Evolutionary conservation across 1,139 yeast species (phyloP), one percentile per base, ranked within the genome.

Genomic region (Geotrichum restrictum): DNA sequence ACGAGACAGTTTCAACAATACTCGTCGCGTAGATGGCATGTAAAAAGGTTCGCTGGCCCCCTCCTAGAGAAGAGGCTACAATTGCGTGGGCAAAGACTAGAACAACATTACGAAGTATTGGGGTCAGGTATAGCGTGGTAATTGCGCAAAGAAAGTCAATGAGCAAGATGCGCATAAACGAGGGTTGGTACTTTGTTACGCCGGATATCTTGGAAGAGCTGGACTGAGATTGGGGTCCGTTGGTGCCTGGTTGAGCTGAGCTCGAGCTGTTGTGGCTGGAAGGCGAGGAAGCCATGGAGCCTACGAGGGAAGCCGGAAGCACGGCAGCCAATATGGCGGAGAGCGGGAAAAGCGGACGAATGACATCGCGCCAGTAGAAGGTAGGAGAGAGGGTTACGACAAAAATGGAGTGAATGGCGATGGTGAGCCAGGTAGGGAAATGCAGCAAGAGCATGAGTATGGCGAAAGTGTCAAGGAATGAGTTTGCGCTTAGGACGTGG

Each of bases 51-150:
- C 57, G 49, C 3, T 60, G 62, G 1, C 72, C 71, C 3, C 72
- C 72, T 10, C 70, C 69, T 36, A 69, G 54, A 5, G 65, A 56
- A 2, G 72, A 59, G 13, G 72, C 71, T 14, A 69, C 69, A 31
- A 66, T 62, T 3, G 71, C 69, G 42, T 67, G 66, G 6, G 72
- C 70, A 49, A 69, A 63, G n/a, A 63, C 59, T 41, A 62, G 40
- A 10, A 64, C 65, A 19, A 63, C 56, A 39, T 58, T 58, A 21
- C 60, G 56, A 16, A 62, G 53, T 24, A 61, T 51, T 3, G 67
- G 67, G 16, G 60, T 53, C 3, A 63, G 55, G 41, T 63, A 64
- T 1, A 64, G 49, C 2, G 65, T 61, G 11, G 59, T 54, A 27
- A 60, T 53, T 5, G 67, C 66, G 40, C 60, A 48, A 7, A 56